These are phyloP conservation scores for Geotrichum carabidarum DNA, from an alignment of 1,139 yeast species.

Conservation along the genomic window DNA sequence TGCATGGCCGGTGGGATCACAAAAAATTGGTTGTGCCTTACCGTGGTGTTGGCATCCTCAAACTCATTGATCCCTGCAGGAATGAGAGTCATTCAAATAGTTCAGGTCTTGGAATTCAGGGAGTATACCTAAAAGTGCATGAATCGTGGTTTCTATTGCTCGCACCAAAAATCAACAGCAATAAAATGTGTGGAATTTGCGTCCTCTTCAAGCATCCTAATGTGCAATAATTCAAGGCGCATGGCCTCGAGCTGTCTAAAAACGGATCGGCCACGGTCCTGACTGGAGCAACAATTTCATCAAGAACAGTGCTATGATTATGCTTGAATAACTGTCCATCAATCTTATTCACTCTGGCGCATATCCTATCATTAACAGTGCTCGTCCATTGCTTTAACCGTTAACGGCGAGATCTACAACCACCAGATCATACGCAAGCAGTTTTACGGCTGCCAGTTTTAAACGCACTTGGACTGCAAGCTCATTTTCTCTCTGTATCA, in stretches of 20 bases:
- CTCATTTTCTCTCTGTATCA: slow-evolving; percentile 88
- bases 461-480: slow-evolving; percentile 92
- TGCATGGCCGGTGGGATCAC: too few species aligned
- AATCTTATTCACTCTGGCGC: slow-evolving; percentile 92
- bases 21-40: too few species aligned
- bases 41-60: too few species aligned
- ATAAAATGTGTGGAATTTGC: slow-evolving; percentile 89
- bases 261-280: slow-evolving; percentile 96
- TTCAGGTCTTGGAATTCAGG: too few species aligned
- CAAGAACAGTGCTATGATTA: slow-evolving; percentile 68
- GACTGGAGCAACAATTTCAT: slow-evolving; percentile 89
- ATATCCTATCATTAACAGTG: slow-evolving; percentile 84
- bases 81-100: too few species aligned
- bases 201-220: slow-evolving; percentile 84
- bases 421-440: slow-evolving; percentile 82
- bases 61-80: too few species aligned
- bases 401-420: slow-evolving; percentile 97
- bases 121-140: too few species aligned
- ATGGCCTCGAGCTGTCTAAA: slow-evolving; percentile 84
- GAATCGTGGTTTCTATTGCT: too few species aligned
- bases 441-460: slow-evolving; percentile 64
- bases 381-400: slow-evolving; percentile 68
- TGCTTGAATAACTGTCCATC: slow-evolving; percentile 94
- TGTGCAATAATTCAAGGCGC: slow-evolving; percentile 72
- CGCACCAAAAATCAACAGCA: too few species aligned